Evolutionary conservation across 2,329 filamentous ascomycete species (phyloP), one percentile per base, ranked within the genome.

Genomic region (Nemania sp.): DNA sequence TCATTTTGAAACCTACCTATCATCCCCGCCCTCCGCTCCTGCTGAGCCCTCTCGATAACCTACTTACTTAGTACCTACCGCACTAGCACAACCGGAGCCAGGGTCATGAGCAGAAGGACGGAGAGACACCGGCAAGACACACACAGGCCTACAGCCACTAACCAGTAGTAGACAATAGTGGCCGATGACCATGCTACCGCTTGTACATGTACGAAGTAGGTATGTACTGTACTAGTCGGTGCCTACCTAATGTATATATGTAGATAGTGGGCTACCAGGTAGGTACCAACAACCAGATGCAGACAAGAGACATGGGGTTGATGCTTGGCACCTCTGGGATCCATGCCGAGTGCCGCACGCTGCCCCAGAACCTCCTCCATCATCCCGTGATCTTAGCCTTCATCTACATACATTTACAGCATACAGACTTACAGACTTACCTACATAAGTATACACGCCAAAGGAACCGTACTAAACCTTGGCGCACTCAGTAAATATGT

Each of bases 251-350:
- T n/a, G n/a, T n/a, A n/a, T n/a, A n/a, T n/a, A n/a, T n/a, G n/a
- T n/a, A n/a, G n/a, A n/a, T n/a, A n/a, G n/a, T n/a, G n/a, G n/a
- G n/a, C n/a, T n/a, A n/a, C n/a, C n/a, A n/a, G n/a, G n/a, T n/a
- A n/a, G 7, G 15, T 29, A 54, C 67, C 51, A 66, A 59, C 67
- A 56, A 58, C 53, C 26, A 68, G 66, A 73, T 67, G 70, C 70
- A 70, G 67, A 68, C 41, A 64, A 66, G 70, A 75, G 68, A 57
- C 68, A 63, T 73, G 73, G 74, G 75, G 71, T 70, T 70, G 54
- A 35, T 24, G 62, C 74, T 77, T 77, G 75, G 75, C 75, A 59
- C 74, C 75, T 75, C 68, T 76, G 51, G 45, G 62, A 72, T 68
- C 73, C 75, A 72, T 71, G 74, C 72, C 68, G 65, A 62, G 51